phyloP scores from a whole-genome alignment of 805 yeast species.

The Torulaspora indica region DNA sequence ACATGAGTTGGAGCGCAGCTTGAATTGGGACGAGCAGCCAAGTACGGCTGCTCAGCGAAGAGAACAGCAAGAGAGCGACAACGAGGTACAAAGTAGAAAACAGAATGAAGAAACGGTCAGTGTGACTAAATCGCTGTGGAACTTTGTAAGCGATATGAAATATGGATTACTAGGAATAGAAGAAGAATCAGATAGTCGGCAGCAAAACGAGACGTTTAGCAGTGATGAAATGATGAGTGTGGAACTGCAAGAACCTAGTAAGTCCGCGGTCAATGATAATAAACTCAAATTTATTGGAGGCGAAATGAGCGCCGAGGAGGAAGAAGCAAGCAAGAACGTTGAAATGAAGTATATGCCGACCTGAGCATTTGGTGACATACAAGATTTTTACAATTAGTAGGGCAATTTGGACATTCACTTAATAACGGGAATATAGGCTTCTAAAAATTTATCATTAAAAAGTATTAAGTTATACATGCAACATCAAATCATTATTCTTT shows the following conservation, averaged over 20 bases:
- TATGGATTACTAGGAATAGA: conserved; percentile 38
- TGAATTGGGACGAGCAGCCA: conserved; percentile 33
- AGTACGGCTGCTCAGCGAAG: neutral
- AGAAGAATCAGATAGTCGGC: conserved; percentile 24
- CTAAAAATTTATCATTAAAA: neutral
- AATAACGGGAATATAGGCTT: neutral
- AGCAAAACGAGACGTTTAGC: neutral
- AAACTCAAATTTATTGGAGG: conserved; percentile 14
- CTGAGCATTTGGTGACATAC: neutral
- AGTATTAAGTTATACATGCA: conserved; percentile 1
- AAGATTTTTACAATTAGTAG: neutral
- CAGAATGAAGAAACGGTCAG: conserved; percentile 23
- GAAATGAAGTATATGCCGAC: conserved; percentile 7
- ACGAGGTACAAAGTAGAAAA: conserved; percentile 16
- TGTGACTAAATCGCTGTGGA: conserved; percentile 45
- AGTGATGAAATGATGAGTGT: neutral
- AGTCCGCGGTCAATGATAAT: conserved; percentile 6
- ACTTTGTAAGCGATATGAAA: conserved; percentile 48
- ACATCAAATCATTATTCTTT: conserved; percentile 7
- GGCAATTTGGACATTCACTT: neutral
- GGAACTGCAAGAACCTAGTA: conserved; percentile 6
- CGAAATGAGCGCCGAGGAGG: conserved; percentile 2
- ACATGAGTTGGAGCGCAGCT: conserved; percentile 56
- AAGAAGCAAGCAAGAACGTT: conserved; percentile 1
- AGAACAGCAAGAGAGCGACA: conserved; percentile 20